Evolutionary conservation across 1,284 basidiomycete genomes (phyloP).

Genomic region (Trametes versicolor): DNA sequence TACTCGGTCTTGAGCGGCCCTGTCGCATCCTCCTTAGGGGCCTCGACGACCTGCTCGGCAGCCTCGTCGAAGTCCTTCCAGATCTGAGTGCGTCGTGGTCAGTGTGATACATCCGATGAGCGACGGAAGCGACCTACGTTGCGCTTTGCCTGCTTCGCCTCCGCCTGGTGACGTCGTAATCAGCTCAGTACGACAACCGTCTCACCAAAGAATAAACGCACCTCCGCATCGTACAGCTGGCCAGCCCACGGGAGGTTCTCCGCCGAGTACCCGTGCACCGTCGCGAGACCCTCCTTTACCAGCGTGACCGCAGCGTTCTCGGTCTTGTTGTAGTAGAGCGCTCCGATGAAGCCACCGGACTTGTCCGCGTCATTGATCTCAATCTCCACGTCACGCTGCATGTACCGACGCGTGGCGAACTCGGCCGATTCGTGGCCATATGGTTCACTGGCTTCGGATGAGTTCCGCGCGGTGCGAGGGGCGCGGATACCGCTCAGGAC

Average conservation of each 20-base stretch:
- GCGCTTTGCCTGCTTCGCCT: slow-evolving; percentile 80
- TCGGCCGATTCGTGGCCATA: slow-evolving; percentile 87
- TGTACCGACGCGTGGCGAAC: slow-evolving; percentile 82
- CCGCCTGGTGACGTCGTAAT: slow-evolving; percentile 56
- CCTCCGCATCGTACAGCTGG: slow-evolving; percentile 89
- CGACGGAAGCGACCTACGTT: slow-evolving; percentile 59
- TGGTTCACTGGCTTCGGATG: slow-evolving; percentile 90
- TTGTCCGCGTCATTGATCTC: slow-evolving; percentile 93
- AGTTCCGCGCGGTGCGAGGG: slow-evolving; percentile 82
- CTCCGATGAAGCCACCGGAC: slow-evolving; percentile 95
- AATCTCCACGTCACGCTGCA: slow-evolving; percentile 97
- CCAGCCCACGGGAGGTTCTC: slow-evolving; percentile 82
- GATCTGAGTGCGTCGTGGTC: slow-evolving; percentile 58
- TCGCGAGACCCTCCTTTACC: slow-evolving; percentile 87
- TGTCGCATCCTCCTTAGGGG: slow-evolving; percentile 52
- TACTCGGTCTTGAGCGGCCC: slow-evolving; percentile 83
- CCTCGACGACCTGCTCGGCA: slow-evolving; percentile 63
- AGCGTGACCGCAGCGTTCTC: slow-evolving; percentile 89
- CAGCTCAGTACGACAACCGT: slow-evolving; percentile 3
- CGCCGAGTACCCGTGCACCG: slow-evolving; percentile 89
- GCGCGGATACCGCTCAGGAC: slow-evolving; percentile 90
- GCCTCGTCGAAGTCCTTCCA: slow-evolving; percentile 86
- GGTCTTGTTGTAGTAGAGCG: slow-evolving; percentile 82
- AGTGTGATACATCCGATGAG: slow-evolving; percentile 20
- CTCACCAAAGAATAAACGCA: slow-evolving; percentile 36